Evolutionary conservation across 805 yeast genomes (phyloP).

Genomic region (Middelhovenomyces tepae): DNA sequence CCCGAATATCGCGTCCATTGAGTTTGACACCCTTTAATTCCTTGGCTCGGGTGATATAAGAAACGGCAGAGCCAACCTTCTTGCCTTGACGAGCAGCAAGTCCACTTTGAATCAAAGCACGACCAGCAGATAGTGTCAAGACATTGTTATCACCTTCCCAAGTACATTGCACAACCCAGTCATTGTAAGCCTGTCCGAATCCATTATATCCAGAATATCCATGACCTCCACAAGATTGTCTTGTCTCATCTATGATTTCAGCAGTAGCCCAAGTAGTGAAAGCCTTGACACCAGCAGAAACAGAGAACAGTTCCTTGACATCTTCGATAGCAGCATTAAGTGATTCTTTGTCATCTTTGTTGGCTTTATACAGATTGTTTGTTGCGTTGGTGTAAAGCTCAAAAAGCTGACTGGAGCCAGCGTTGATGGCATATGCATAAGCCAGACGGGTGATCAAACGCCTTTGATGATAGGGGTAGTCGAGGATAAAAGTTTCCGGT

Average conservation of each 20-base stretch:
- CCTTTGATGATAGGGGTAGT: conserved; percentile 84
- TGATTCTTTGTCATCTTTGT: conserved; percentile 38
- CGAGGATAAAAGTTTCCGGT: conserved; percentile 65
- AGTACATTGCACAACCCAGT: conserved; percentile 97
- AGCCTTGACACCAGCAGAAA: conserved; percentile 82
- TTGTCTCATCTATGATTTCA: conserved; percentile 72
- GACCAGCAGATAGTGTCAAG: conserved; percentile 74
- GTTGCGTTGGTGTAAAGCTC: conserved; percentile 34
- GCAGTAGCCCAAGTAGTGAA: conserved; percentile 83
- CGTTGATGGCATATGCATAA: conserved; percentile 63
- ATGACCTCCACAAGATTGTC: conserved; percentile 95
- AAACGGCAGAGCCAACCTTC: conserved; percentile 38
- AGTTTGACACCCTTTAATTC: conserved; percentile 13
- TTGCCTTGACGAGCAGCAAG: conserved; percentile 34
- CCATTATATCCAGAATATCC: conserved; percentile 90
- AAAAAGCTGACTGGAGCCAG: conserved; percentile 58
- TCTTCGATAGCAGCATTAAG: conserved; percentile 42
- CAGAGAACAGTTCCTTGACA: conserved; percentile 70
- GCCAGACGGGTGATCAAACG: conserved; percentile 79
- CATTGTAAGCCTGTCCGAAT: conserved; percentile 78
- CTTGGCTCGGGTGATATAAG: conserved; percentile 30
- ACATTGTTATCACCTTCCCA: conserved; percentile 98
- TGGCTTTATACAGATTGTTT: conserved; percentile 34
- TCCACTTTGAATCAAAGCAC: conserved; percentile 54
- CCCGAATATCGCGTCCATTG: conserved; percentile 19